Evolutionary conservation across 192 early-diverging fungal genomes (phyloP).

Genomic region (Backusella luteola): DNA sequence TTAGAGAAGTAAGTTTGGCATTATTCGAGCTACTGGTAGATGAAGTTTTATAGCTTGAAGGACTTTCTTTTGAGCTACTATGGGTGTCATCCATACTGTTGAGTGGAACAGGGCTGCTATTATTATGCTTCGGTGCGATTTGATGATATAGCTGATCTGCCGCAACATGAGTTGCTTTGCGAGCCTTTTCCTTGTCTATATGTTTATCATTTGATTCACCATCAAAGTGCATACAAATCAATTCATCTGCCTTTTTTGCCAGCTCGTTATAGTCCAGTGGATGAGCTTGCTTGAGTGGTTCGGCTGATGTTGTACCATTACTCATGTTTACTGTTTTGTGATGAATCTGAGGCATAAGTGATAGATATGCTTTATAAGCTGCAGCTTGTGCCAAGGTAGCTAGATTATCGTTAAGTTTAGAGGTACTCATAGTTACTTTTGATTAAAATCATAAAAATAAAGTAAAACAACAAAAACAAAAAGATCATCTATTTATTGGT

Average conservation of each 20-base stretch:
- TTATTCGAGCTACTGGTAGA: neutral
- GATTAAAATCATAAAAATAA: neutral
- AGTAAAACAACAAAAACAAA: neutral
- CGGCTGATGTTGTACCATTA: neutral
- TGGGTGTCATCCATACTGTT: neutral
- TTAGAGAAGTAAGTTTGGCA: neutral
- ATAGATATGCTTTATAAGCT: neutral
- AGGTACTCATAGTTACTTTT: neutral
- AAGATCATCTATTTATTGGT: neutral
- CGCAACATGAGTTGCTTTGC: neutral
- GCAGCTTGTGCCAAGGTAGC: neutral
- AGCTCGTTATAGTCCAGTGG: neutral
- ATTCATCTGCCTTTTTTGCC: neutral
- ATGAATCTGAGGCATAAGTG: neutral
- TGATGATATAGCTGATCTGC: neutral
- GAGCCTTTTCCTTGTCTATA: neutral
- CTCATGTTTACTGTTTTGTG: slow-evolving; percentile 1
- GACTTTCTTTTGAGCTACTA: neutral
- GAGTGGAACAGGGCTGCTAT: neutral
- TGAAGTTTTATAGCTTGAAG: neutral
- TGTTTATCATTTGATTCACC: neutral
- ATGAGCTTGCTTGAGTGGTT: neutral
- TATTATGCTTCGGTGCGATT: neutral
- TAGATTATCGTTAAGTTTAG: neutral
- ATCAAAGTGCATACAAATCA: neutral